These are phyloP conservation scores for Protomyces gravidus DNA, from an alignment of 1,139 yeast genomes.

Conservation along the genomic window DNA sequence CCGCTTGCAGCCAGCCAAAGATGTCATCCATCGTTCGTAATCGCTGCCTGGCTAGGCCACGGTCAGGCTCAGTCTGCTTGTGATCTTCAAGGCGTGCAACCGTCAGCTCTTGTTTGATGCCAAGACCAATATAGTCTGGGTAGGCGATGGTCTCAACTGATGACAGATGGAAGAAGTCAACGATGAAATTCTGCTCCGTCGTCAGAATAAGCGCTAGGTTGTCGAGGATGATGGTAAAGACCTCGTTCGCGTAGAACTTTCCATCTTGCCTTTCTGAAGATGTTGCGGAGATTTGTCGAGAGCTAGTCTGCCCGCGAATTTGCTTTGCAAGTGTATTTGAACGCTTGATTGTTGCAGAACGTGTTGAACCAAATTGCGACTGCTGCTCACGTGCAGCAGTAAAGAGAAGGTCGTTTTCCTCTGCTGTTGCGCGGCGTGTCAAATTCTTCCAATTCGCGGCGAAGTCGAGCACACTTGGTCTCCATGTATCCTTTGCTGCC, in stretches of 20 bases:
- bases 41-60: slow-evolving; percentile 54
- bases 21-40: slow-evolving; percentile 51
- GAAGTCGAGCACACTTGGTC: slow-evolving; percentile 37
- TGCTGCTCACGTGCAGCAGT: slow-evolving; percentile 28
- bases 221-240: slow-evolving; percentile 38
- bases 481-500: slow-evolving; percentile 37
- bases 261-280: slow-evolving; percentile 19
- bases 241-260: slow-evolving; percentile 28
- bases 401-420: slow-evolving; percentile 35
- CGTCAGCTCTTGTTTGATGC: slow-evolving; percentile 41
- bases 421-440: slow-evolving; percentile 26
- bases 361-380: background rate
- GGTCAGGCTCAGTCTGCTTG: slow-evolving; percentile 48
- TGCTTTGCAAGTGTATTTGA: slow-evolving; percentile 31
- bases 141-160: slow-evolving; percentile 49
- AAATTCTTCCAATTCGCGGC: slow-evolving; percentile 39
- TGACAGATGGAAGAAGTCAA: slow-evolving; percentile 62
- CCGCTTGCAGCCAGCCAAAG: slow-evolving; percentile 54
- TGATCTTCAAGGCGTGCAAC: slow-evolving; percentile 36
- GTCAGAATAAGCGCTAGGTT: slow-evolving; percentile 46
- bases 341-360: slow-evolving; percentile 37
- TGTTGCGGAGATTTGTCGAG: slow-evolving; percentile 37
- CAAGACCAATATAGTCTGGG: slow-evolving; percentile 47
- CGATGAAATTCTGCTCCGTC: slow-evolving; percentile 62
- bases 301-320: slow-evolving; percentile 8